These are phyloP conservation scores for Alternaria novae-zelandiae DNA, from an alignment of 2,329 filamentous ascomycete genomes.

Conservation along the genomic window DNA sequence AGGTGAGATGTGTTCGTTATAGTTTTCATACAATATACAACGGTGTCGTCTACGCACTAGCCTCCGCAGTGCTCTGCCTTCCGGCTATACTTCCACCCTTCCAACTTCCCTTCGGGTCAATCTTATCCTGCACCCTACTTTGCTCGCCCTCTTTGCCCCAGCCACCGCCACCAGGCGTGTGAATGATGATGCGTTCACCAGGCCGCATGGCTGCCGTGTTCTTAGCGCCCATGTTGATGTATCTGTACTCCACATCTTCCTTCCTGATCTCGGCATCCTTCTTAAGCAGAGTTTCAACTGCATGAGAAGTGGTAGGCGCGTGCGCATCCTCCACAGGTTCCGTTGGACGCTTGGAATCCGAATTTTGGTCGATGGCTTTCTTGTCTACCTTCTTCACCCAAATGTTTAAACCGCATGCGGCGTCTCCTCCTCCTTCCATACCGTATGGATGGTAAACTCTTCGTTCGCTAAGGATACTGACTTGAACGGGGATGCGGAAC, in stretches of 20 bases:
- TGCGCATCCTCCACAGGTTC: constrained; percentile 11
- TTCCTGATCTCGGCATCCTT: constrained; percentile 34
- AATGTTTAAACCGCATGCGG: constrained; percentile 78
- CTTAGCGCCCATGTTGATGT: constrained; percentile 78
- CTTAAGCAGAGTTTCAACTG: constrained; percentile 33
- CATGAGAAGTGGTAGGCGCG: constrained; percentile 60
- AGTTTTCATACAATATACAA: background rate
- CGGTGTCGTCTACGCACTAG: constrained; percentile 29
- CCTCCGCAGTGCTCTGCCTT: constrained; percentile 61
- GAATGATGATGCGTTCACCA: constrained; percentile 78
- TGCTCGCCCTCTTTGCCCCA: constrained; percentile 70
- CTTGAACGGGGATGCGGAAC: constrained; percentile 78
- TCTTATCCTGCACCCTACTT: constrained; percentile 55
- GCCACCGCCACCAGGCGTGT: constrained; percentile 79
- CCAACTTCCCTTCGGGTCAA: constrained; percentile 68
- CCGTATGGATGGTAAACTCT: constrained; percentile 82
- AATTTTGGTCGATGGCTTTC: constrained; percentile 32
- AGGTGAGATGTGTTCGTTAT: background rate
- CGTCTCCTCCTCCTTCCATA: constrained; percentile 81
- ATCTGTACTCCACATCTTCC: constrained; percentile 62
- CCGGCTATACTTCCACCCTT: constrained; percentile 64
- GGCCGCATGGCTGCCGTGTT: constrained; percentile 78
- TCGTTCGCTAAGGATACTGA: constrained; percentile 78
- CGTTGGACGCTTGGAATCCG: constrained; percentile 30
- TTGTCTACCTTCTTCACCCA: constrained; percentile 76